These are phyloP conservation scores for Porcisia hertigi DNA, from an alignment of 208 protist genomes.

Conservation along the genomic window DNA sequence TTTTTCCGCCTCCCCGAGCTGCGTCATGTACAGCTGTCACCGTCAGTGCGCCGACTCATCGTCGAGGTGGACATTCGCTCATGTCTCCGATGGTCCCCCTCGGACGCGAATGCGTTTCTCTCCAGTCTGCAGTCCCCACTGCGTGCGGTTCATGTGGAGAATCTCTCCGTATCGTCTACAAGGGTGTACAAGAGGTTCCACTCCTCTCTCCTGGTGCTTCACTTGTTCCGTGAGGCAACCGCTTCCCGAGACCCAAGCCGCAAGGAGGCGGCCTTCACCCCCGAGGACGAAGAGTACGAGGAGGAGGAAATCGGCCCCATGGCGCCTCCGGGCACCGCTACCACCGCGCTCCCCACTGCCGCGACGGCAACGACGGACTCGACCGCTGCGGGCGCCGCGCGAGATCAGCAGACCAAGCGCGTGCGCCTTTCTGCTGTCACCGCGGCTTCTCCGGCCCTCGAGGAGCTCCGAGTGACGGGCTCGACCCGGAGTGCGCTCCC, in stretches of 20 bases:
- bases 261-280: not conserved
- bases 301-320: conserved; percentile 10
- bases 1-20: conserved; percentile 17
- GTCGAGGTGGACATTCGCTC: conserved; percentile 22
- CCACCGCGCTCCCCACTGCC: not conserved
- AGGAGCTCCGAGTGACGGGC: conserved; percentile 24
- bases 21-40: conserved; percentile 18
- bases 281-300: conserved; percentile 35
- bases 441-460: conserved; percentile 12
- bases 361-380: not conserved
- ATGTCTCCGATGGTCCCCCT: conserved; percentile 16
- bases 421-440: conserved; percentile 3
- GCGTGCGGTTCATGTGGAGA: conserved; percentile 18
- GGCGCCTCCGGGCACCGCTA: not conserved
- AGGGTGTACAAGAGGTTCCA: conserved; percentile 19
- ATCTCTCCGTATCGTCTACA: conserved; percentile 6
- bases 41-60: conserved; percentile 7
- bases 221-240: conserved; percentile 10
- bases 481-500: conserved; percentile 9
- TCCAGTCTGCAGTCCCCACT: conserved; percentile 9
- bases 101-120: conserved; percentile 12
- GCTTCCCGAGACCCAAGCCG: conserved; percentile 5
- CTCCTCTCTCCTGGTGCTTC: conserved; percentile 25
- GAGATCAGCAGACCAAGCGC: not conserved
- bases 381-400: not conserved